Base-by-base conservation (phyloP, 441 rosid genomes). In the Sinapis alba region DNA sequence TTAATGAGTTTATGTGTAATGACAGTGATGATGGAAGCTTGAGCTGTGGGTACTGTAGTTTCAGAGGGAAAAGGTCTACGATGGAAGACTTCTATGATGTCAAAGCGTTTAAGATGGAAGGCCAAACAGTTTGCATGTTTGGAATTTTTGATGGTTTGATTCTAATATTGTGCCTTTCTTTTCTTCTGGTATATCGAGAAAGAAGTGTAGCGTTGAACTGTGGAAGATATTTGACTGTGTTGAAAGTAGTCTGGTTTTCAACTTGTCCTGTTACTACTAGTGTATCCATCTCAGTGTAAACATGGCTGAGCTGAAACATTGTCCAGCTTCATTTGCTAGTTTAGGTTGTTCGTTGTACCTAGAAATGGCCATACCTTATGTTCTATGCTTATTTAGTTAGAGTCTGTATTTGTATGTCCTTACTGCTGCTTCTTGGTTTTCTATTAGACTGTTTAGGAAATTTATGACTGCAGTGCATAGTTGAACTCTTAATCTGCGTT, bases 21-120 rank as follows among this genome's bases (percentile, higher is more conserved):
- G 80, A 70, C 98, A 93, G 99, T 78, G 93, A 91, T 16, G 90
- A 92, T 23, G 91, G 98, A 65, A 88, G 83, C 81, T 64, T 96
- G 84, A 92, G 94, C 89, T 96, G 98, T 79, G 99, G 98, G 8
- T 90, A 88, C 77, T 92, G 98, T 66, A 94, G 97, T 84, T 94
- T 92, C 83, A 81, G 96, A 84, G 99, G 99, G 76, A 96, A 94
- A 89, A 89, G 99, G 76, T 91, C 88, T 36, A 87, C 95, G 28
- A 94, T 96, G 98, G 98, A 96, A 81, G 98, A 96, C 77, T 94
- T 87, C 80, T 96, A 80, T 74, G 98, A 93, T 75, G 80, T 92
- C 51, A 94, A 88, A 75, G 85, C 83, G 67, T 82, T 97, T 74
- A 85, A 75, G 28, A 90, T 94, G 74, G 85, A 90, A 62, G 98